These are phyloP conservation scores for Macrophomina phaseolina DNA, from an alignment of 2,329 filamentous ascomycete genomes.

Conservation along the genomic window DNA sequence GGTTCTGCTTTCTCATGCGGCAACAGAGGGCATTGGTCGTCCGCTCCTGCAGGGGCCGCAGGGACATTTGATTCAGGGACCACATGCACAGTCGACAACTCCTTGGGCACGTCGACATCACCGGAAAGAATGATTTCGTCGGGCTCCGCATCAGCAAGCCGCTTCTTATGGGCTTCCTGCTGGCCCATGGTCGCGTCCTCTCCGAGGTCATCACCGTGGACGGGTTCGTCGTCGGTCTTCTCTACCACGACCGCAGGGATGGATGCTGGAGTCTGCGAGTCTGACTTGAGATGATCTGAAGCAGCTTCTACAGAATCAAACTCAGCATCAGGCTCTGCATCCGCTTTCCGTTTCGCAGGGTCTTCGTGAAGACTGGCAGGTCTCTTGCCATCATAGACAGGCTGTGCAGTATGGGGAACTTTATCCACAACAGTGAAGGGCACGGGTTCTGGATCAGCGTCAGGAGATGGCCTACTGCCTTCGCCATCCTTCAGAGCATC, in stretches of 20 bases:
- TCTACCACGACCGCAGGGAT: slow-evolving; percentile 42
- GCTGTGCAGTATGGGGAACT: slow-evolving; percentile 32
- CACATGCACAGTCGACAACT: neutral
- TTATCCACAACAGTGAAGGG: slow-evolving; percentile 37
- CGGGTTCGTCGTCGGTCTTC: slow-evolving; percentile 42
- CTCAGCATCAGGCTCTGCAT: slow-evolving; percentile 34
- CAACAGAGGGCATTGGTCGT: slow-evolving; percentile 39
- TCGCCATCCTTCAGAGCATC: neutral
- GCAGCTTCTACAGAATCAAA: slow-evolving; percentile 19
- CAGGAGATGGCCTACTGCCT: slow-evolving; percentile 22
- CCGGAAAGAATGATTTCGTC: slow-evolving; percentile 38
- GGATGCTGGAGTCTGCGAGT: slow-evolving; percentile 7
- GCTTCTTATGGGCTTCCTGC: slow-evolving; percentile 41
- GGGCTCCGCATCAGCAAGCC: slow-evolving; percentile 42
- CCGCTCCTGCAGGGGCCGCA: slow-evolving; percentile 28
- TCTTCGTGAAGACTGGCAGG: slow-evolving; percentile 30
- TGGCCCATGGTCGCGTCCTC: slow-evolving; percentile 40
- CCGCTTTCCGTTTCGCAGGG: slow-evolving; percentile 33
- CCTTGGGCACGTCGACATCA: neutral
- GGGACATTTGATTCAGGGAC: neutral
- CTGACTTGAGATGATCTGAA: neutral
- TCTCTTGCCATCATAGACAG: slow-evolving; percentile 32
- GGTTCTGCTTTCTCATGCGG: slow-evolving; percentile 37
- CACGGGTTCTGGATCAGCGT: slow-evolving; percentile 30
- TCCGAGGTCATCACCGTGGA: slow-evolving; percentile 46